These are phyloP conservation scores for Naganishia vishniacii DNA, from an alignment of 768 basidiomycete species.

Conservation along the genomic window DNA sequence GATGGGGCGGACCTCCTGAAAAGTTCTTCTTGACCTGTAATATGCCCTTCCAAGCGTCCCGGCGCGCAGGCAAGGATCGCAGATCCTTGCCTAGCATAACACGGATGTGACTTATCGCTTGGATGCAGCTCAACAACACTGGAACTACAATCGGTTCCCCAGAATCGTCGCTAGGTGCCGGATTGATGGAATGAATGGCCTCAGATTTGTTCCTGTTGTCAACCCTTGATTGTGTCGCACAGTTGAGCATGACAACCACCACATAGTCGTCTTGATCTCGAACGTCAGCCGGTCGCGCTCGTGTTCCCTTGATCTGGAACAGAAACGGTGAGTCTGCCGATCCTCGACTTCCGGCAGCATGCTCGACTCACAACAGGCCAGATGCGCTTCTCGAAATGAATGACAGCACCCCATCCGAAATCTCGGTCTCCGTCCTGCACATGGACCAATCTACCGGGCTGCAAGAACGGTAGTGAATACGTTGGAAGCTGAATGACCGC, in stretches of 20 bases:
- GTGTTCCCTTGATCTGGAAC: constrained; percentile 48
- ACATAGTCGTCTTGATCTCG: constrained; percentile 87
- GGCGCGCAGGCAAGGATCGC: constrained; percentile 65
- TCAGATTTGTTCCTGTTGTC: constrained; percentile 53
- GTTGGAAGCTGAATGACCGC: constrained; percentile 91
- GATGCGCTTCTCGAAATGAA: constrained; percentile 79
- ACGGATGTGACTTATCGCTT: constrained; percentile 78
- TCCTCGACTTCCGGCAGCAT: background rate
- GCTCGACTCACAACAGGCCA: constrained; percentile 19
- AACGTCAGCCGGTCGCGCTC: constrained; percentile 61
- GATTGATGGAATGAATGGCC: constrained; percentile 67
- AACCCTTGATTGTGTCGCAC: constrained; percentile 59
- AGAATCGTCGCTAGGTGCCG: constrained; percentile 59
- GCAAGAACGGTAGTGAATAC: constrained; percentile 89
- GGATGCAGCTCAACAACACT: constrained; percentile 76
- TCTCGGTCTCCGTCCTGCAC: constrained; percentile 78
- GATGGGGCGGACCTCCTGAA: constrained; percentile 73
- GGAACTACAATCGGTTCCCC: constrained; percentile 82
- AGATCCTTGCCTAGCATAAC: constrained; percentile 86
- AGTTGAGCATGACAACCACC: constrained; percentile 82
- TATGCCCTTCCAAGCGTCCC: constrained; percentile 83
- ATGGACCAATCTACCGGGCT: constrained; percentile 84
- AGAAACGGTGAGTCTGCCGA: background rate
- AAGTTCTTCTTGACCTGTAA: constrained; percentile 85
- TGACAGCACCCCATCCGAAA: constrained; percentile 93